Conservation (phyloP, 306 rosid species). For the Lathyrus aphaca region DNA sequence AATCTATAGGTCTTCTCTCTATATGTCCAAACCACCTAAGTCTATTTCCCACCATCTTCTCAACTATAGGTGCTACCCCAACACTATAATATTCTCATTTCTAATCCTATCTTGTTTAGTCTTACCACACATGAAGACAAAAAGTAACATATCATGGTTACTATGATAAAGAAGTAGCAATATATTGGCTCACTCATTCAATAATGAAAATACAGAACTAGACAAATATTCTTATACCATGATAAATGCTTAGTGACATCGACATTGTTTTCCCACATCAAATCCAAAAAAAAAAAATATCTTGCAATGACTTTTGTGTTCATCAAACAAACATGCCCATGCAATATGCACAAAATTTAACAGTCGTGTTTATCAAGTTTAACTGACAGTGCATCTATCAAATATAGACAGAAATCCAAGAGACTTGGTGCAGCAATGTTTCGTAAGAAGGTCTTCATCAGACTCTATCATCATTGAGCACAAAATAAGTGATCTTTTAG, state of each 20-base stretch:
- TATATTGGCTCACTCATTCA: not conserved
- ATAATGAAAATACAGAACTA: slow-evolving; percentile 12
- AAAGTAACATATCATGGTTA: too few species aligned
- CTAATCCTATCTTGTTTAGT: too few species aligned
- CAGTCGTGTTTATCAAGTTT: slow-evolving; percentile 6
- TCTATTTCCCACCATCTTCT: too few species aligned
- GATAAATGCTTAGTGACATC: slow-evolving; percentile 5
- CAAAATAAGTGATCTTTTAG: slow-evolving; percentile 3
- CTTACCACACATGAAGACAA: too few species aligned
- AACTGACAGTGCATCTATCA: not conserved
- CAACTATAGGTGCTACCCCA: too few species aligned
- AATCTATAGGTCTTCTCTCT: too few species aligned
- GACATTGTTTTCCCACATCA: not conserved
- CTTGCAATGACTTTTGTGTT: not conserved
- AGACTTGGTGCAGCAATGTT: slow-evolving; percentile 8
- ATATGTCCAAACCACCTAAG: too few species aligned
- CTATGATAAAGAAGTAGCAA: not conserved
- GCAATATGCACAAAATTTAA: not conserved
- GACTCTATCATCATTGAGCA: slow-evolving; percentile 20
- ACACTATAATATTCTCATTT: too few species aligned
- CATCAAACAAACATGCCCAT: not conserved
- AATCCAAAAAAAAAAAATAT: too few species aligned
- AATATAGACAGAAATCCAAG: slow-evolving; percentile 21
- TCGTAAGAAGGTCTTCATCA: slow-evolving; percentile 28
- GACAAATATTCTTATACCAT: not conserved